Percentiles rank a stretch among this genome's conserved stretches.
phyloP scores from a whole-genome alignment of 805 yeast species.

The Suhomyces sp. region DNA sequence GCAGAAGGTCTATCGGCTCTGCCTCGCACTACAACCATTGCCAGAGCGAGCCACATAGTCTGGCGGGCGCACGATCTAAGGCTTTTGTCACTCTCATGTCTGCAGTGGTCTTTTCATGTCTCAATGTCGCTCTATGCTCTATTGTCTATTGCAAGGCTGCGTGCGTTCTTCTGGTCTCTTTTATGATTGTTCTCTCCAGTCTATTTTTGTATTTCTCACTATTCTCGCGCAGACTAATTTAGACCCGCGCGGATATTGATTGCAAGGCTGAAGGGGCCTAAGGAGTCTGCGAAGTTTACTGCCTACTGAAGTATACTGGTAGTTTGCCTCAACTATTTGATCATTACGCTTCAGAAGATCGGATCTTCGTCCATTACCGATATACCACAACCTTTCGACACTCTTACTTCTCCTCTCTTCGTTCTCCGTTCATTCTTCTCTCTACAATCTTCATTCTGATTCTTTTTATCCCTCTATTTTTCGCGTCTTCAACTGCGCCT shows the following conservation, averaged over 20 bases:
- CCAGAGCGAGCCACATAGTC: too few relatives aligned
- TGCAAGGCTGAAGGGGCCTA: background rate
- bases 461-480: background rate
- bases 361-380: background rate
- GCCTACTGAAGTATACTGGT: background rate
- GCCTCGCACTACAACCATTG: background rate
- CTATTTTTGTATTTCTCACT: background rate
- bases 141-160: background rate
- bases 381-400: too few relatives aligned
- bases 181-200: background rate
- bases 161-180: background rate
- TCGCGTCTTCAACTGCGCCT: slow-evolving; percentile 1
- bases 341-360: background rate
- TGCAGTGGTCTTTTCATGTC: background rate
- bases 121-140: background rate
- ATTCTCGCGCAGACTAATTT: background rate
- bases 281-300: background rate
- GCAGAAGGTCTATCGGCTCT: background rate
- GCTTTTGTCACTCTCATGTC: background rate
- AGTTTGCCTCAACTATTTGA: background rate
- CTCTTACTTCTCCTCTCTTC: background rate
- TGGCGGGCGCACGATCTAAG: too few relatives aligned
- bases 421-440: background rate
- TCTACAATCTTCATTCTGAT: background rate
- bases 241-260: background rate